Base-by-base conservation (phyloP, 805 yeast species). In the Candida ipomoeae region DNA sequence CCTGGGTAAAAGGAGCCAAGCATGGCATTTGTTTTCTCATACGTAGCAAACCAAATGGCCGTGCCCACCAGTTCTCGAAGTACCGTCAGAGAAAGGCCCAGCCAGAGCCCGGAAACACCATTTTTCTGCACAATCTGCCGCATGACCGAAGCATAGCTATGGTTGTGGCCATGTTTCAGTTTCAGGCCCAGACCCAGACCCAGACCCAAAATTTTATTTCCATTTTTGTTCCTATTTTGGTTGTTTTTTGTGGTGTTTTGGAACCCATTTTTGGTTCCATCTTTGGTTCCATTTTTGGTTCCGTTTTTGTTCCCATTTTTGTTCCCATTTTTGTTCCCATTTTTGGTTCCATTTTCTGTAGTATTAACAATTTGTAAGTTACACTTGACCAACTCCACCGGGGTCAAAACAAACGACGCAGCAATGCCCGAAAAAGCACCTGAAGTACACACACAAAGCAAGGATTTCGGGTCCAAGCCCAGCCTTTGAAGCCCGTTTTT, bases 1-100 rank as follows among this genome's bases (percentile, higher is more conserved):
- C 36, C 42, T 31, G 57, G 54, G 34, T 53, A 52, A 8, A 35
- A 46, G 26, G 51, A 37, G 51, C 74, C 73, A 55, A 80, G 69
- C n/a, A 61, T 55, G 1, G 59, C 59, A 18, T 71, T 64, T 6
- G 78, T 69, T 41, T 76, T 68, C 63, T 90, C 96, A 65, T 90
- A 90, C 15, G 94, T 81, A 0, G 96, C 92, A 70, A 91, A 91
- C 97, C 97, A 91, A 1, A 92, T 84, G 3, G 96, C 88, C 1
- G 96, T 87, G 6, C 97, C 97, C 29, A 90, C 85, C 36, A 88
- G 78, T 64, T 91, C 98, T 59, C 97, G 78, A 2, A 87, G 55
- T 44, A 89, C 68, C 0, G 98, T 91, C 18, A 94, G 84, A 0
- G 83, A 71, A 57, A 90, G 90, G 1, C 98, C 98, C 55, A 80